Evolutionary conservation across 1,284 basidiomycete species (phyloP).

Genomic region (Sporisorium reilianum): DNA sequence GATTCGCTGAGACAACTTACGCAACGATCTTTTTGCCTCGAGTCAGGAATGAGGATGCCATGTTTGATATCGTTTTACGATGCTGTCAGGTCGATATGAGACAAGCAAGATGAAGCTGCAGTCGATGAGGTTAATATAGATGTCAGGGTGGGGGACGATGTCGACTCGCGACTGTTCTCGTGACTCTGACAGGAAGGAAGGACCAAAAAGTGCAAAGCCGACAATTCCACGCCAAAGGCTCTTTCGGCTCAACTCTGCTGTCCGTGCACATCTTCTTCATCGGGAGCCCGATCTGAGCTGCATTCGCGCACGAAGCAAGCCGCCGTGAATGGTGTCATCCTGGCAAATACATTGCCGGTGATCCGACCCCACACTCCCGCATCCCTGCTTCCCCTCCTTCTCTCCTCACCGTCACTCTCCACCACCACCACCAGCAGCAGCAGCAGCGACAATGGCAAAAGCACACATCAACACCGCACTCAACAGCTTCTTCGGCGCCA

Average conservation of each 20-base stretch:
- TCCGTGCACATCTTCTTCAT: slow-evolving; percentile 5
- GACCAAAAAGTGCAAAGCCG: slow-evolving; percentile 26
- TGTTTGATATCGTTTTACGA: slow-evolving; percentile 5
- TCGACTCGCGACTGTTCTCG: neutral
- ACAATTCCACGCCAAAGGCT: slow-evolving; percentile 16
- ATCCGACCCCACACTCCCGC: neutral
- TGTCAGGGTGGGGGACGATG: slow-evolving; percentile 13
- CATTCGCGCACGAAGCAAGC: slow-evolving; percentile 12
- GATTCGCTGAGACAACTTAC: slow-evolving; percentile 23
- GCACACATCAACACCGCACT: slow-evolving; percentile 42
- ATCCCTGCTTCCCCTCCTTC: no score
- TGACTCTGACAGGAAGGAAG: neutral
- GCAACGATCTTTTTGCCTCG: slow-evolving; percentile 54
- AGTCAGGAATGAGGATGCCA: slow-evolving; percentile 39
- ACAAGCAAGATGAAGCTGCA: neutral
- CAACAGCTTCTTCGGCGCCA: slow-evolving; percentile 54
- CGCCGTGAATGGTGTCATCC: slow-evolving; percentile 17
- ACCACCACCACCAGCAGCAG: slow-evolving; percentile 1
- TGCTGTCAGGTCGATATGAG: neutral
- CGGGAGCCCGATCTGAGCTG: slow-evolving; percentile 18
- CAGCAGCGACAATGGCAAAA: slow-evolving; percentile 23
- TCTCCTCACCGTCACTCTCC: neutral
- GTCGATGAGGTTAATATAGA: neutral
- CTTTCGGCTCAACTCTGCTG: neutral
- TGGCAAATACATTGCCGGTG: slow-evolving; percentile 18